Conservation (phyloP, 352 stramenopile genomes). For the Globisporangium canariense region DNA sequence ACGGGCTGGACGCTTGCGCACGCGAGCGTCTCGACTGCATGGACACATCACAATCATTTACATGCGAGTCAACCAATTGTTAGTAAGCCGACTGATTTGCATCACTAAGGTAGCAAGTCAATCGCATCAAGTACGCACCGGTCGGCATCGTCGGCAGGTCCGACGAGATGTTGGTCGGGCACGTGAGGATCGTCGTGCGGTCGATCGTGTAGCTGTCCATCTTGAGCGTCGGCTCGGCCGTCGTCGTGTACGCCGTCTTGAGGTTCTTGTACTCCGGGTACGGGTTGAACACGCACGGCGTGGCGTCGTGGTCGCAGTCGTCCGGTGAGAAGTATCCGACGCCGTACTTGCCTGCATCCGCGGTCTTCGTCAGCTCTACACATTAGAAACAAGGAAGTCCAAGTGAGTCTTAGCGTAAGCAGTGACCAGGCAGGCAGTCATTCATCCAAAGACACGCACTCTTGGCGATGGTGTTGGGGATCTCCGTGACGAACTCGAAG, state of each 20-base stretch:
- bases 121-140: slow-evolving; percentile 16
- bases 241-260: slow-evolving; percentile 51
- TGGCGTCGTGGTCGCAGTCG: slow-evolving; percentile 42
- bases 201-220: slow-evolving; percentile 28
- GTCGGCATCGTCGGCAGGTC: slow-evolving; percentile 31
- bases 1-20: slow-evolving; percentile 49
- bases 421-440: background rate
- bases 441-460: slow-evolving; percentile 8
- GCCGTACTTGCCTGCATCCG: slow-evolving; percentile 39
- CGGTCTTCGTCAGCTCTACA: slow-evolving; percentile 26
- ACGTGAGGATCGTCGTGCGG: slow-evolving; percentile 24
- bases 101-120: too few relatives aligned
- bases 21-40: slow-evolving; percentile 37
- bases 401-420: background rate
- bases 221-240: slow-evolving; percentile 35
- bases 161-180: slow-evolving; percentile 22
- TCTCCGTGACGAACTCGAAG: slow-evolving; percentile 78
- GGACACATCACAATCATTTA: too few relatives aligned
- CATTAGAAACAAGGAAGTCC: background rate
- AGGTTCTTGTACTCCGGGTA: slow-evolving; percentile 53
- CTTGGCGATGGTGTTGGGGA: slow-evolving; percentile 38
- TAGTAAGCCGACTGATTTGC: slow-evolving; percentile 25
- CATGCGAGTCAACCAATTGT: too few relatives aligned
- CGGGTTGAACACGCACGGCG: slow-evolving; percentile 34
- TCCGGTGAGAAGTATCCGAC: slow-evolving; percentile 44